Evolutionary conservation across 108 stramenopile genomes (phyloP).

Genomic region (Conticribra weissflogii): DNA sequence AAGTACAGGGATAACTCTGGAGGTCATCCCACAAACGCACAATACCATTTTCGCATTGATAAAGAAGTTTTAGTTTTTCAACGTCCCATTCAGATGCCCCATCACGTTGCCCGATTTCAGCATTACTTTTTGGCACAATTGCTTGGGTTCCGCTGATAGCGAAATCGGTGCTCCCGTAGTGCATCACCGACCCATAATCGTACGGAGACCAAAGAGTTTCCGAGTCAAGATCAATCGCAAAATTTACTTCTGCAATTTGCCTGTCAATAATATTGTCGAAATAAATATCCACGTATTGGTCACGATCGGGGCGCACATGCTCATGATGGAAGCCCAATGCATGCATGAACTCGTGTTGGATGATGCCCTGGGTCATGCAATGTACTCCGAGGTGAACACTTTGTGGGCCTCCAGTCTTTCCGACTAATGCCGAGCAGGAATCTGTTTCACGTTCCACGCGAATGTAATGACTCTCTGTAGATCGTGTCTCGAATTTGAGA

Average conservation of each 20-base stretch:
- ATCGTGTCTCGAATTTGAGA: too few relatives aligned
- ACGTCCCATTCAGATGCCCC: constrained; percentile 14
- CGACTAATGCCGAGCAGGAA: constrained; percentile 2
- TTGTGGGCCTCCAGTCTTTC: neutral
- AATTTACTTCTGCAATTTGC: constrained; percentile 1
- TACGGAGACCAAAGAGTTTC: constrained; percentile 31
- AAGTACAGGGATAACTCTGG: constrained; percentile 5
- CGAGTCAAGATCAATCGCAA: constrained; percentile 10
- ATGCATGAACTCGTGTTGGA: constrained; percentile 38
- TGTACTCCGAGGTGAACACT: neutral
- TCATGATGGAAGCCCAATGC: constrained; percentile 31
- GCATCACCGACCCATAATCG: constrained; percentile 39
- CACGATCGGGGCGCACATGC: constrained; percentile 33
- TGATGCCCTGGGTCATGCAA: constrained; percentile 15
- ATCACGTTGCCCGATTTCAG: constrained; percentile 8
- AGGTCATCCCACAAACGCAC: neutral
- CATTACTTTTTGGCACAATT: neutral
- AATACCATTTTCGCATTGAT: constrained; percentile 29
- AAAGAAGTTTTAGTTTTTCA: constrained; percentile 12
- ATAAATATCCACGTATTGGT: constrained; percentile 17
- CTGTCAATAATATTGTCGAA: constrained; percentile 18
- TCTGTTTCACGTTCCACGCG: neutral
- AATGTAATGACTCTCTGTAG: constrained; percentile 1
- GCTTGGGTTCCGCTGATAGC: neutral
- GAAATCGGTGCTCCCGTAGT: constrained; percentile 25